A percentile compares a stretch with the other conserved stretches of the same genome.
Conservation (phyloP, 1,284 basidiomycete species). For the Ganoderma leucocontextum region DNA sequence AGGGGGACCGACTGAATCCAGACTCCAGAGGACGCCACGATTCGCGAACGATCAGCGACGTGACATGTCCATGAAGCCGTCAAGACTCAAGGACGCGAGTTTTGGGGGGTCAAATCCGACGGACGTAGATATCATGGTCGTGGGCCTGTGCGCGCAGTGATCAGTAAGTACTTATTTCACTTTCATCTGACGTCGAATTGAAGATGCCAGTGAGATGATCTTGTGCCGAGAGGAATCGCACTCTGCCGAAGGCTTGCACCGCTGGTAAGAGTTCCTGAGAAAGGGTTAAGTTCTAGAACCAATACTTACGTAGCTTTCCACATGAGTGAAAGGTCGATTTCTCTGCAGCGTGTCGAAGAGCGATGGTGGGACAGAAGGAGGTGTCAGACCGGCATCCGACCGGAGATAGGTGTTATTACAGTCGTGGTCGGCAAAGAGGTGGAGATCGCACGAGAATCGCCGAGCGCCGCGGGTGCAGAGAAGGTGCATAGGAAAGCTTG, state of each 20-base stretch:
- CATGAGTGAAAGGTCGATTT: not conserved
- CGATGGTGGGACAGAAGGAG: not conserved
- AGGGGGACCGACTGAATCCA: not conserved
- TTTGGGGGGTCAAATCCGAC: conserved; percentile 18
- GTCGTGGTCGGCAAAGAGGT: conserved; percentile 24
- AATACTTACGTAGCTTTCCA: not conserved
- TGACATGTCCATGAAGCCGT: not conserved
- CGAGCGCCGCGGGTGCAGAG: conserved; percentile 27
- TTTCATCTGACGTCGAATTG: conserved; percentile 1
- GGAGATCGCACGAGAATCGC: conserved; percentile 21
- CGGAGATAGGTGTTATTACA: conserved; percentile 14
- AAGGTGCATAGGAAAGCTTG: conserved; percentile 27
- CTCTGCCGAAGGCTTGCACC: not conserved
- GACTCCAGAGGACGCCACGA: not conserved
- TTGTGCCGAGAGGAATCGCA: not conserved
- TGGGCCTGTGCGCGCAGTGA: not conserved
- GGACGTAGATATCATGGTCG: not conserved
- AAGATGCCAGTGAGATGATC: conserved; percentile 1
- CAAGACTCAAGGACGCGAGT: not conserved
- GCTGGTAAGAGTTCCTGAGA: not conserved
- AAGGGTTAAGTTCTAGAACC: not conserved
- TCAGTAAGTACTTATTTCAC: not conserved
- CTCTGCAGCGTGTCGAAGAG: not conserved
- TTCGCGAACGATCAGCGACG: conserved; percentile 1
- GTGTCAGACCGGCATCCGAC: conserved; percentile 23